These are phyloP conservation scores for Leccinum fibrillosum DNA, from an alignment of 768 basidiomycete genomes.

Conservation along the genomic window DNA sequence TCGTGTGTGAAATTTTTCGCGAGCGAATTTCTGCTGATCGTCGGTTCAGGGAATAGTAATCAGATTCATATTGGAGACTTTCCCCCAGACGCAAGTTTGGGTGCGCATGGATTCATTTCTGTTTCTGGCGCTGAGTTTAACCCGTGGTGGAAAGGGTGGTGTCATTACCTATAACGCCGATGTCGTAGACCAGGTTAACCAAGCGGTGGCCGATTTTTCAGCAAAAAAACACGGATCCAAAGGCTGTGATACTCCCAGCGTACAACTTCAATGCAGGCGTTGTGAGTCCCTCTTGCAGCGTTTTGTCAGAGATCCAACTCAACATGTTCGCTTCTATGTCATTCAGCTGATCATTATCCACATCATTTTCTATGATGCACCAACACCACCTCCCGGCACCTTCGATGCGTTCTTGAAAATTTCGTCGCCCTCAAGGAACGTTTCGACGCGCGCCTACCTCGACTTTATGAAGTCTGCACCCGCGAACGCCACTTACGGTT, in stretches of 20 bases:
- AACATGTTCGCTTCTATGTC: neutral
- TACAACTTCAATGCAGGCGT: neutral
- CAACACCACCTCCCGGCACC: neutral
- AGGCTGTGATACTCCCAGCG: neutral
- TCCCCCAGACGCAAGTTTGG: neutral
- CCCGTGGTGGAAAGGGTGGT: constrained; percentile 41
- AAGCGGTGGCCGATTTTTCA: constrained; percentile 11
- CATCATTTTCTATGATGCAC: neutral
- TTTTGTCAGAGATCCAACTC: neutral
- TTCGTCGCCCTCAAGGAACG: neutral
- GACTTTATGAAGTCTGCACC: constrained; percentile 4
- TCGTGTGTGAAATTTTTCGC: neutral
- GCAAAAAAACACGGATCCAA: constrained; percentile 11
- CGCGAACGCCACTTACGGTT: neutral
- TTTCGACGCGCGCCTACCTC: constrained; percentile 5
- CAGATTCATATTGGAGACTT: neutral
- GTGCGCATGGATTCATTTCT: neutral
- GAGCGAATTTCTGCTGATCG: neutral
- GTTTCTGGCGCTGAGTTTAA: neutral
- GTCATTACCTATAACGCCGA: constrained; percentile 29
- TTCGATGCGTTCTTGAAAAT: neutral
- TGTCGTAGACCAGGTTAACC: constrained; percentile 1
- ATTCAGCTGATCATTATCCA: neutral
- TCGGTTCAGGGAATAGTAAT: neutral
- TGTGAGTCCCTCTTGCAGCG: neutral